phyloP scores from a whole-genome alignment of 2,329 filamentous ascomycete genomes.

The Beauveria sp. region DNA sequence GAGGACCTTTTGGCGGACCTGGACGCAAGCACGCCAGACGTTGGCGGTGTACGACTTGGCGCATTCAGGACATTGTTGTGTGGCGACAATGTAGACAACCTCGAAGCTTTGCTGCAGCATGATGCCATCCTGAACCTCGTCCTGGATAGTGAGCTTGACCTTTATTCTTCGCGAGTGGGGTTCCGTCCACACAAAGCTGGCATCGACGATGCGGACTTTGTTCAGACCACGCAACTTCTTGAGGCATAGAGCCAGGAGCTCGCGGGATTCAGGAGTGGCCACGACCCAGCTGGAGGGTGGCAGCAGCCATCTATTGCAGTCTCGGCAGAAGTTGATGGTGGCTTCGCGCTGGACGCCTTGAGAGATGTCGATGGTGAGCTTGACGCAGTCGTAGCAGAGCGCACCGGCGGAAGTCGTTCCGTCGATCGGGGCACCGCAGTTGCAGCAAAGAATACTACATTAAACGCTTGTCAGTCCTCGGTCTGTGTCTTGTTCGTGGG shows the following conservation, averaged over 20 bases:
- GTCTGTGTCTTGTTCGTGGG: neutral
- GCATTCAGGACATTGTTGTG: slow-evolving; percentile 92
- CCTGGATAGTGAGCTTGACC: slow-evolving; percentile 91
- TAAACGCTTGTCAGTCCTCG: neutral
- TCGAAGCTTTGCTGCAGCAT: slow-evolving; percentile 90
- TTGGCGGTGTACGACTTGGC: slow-evolving; percentile 94
- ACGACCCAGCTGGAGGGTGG: slow-evolving; percentile 82
- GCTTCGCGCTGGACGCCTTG: slow-evolving; percentile 86
- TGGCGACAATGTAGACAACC: slow-evolving; percentile 83
- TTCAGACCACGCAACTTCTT: slow-evolving; percentile 78
- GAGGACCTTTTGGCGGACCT: slow-evolving; percentile 92
- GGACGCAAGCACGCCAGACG: slow-evolving; percentile 87
- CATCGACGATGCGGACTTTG: slow-evolving; percentile 92
- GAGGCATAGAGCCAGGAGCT: slow-evolving; percentile 85
- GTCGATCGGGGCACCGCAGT: slow-evolving; percentile 93
- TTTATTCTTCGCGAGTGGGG: slow-evolving; percentile 88
- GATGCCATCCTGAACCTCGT: slow-evolving; percentile 53
- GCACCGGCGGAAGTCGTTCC: slow-evolving; percentile 80
- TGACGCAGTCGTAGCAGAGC: slow-evolving; percentile 93
- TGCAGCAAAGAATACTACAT: slow-evolving; percentile 85
- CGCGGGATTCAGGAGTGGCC: slow-evolving; percentile 78
- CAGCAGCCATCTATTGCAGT: slow-evolving; percentile 90
- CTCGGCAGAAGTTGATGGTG: slow-evolving; percentile 81
- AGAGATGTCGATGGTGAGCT: slow-evolving; percentile 88
- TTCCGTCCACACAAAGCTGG: slow-evolving; percentile 96